These are phyloP conservation scores for Haplosporangium sp. DNA, from an alignment of 371 early-diverging fungal genomes.

Conservation along the genomic window DNA sequence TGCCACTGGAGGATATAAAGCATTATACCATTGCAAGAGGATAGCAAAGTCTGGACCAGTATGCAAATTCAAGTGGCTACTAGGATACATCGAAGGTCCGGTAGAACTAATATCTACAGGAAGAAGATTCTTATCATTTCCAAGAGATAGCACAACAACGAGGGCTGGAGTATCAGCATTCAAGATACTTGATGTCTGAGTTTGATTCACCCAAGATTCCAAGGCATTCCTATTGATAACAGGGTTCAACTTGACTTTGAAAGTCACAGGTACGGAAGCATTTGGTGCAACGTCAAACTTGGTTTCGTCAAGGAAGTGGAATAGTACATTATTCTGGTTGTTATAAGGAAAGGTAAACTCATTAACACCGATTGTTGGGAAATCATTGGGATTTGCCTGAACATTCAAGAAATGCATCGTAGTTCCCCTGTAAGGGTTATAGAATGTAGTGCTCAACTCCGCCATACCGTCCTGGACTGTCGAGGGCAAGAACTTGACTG, in stretches of 20 bases:
- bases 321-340: background rate
- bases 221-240: too few relatives aligned
- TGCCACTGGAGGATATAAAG: background rate
- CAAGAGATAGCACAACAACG: background rate
- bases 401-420: background rate
- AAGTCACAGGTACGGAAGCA: background rate
- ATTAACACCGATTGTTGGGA: too few relatives aligned
- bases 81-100: too few relatives aligned
- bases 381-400: too few relatives aligned
- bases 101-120: background rate
- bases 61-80: background rate
- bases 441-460: constrained; percentile 13
- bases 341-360: too few relatives aligned
- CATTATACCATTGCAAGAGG: background rate
- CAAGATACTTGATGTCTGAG: too few relatives aligned
- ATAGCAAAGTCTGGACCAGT: background rate
- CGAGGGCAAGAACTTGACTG: constrained; percentile 1
- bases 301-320: background rate
- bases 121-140: background rate
- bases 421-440: constrained; percentile 7
- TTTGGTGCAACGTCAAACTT: background rate
- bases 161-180: too few relatives aligned
- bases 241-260: background rate
- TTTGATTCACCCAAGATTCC: too few relatives aligned
- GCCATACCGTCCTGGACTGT: constrained; percentile 3